phyloP scores from a whole-genome alignment of 148 eudicot species.

The Chenopodium quinoa region DNA sequence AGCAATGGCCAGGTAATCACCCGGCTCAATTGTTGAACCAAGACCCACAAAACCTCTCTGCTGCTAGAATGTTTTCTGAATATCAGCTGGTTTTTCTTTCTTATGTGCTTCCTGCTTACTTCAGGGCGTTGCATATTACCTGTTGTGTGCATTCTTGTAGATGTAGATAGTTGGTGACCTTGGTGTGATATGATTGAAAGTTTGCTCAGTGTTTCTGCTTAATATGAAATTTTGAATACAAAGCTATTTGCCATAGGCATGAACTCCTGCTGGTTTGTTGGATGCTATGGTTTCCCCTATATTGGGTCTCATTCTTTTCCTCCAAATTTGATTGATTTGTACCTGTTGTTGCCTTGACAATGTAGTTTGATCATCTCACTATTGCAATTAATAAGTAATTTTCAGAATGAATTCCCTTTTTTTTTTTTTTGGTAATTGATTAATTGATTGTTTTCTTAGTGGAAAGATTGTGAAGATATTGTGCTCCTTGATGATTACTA shows the following conservation, averaged over 20 bases:
- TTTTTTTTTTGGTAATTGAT: neutral
- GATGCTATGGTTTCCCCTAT: neutral
- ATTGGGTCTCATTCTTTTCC: conserved; percentile 11
- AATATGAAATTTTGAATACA: conserved; percentile 7
- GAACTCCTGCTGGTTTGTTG: conserved; percentile 1
- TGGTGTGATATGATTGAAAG: conserved; percentile 28
- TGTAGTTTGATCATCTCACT: neutral
- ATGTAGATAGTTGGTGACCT: conserved; percentile 13
- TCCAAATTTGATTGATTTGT: neutral
- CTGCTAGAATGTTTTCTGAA: conserved; percentile 9
- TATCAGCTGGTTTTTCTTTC: conserved; percentile 11
- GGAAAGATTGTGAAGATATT: neutral
- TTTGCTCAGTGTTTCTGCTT: conserved; percentile 17
- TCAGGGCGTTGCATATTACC: conserved; percentile 40
- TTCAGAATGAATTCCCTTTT: neutral
- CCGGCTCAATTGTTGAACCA: conserved; percentile 6
- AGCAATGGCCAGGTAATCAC: conserved; percentile 6
- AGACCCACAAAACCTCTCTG: conserved; percentile 10
- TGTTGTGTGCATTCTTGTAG: conserved; percentile 25
- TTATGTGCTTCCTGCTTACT: conserved; percentile 26
- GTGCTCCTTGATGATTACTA: neutral
- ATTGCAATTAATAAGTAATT: neutral
- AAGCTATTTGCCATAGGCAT: conserved; percentile 5
- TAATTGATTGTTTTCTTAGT: neutral
- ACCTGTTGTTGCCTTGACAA: neutral